Conservation (phyloP, 139 green algal genomes). For the Micractinium conductrix region DNA sequence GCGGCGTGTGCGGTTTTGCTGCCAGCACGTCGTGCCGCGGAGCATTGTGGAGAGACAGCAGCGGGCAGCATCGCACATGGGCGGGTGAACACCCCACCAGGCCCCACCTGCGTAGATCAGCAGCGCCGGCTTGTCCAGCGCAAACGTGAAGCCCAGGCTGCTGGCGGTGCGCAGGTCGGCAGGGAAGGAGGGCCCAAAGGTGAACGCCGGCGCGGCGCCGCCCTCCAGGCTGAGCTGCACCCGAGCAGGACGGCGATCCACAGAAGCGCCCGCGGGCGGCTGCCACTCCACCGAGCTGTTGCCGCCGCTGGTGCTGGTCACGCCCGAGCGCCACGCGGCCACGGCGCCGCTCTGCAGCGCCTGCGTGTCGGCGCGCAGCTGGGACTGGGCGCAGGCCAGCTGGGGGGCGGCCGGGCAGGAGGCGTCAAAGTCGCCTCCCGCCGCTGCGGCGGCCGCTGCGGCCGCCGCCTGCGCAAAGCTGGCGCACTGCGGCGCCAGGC, state of each 20-base stretch:
- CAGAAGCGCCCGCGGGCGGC: background rate
- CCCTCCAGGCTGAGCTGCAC: slow-evolving; percentile 31
- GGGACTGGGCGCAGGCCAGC: slow-evolving; percentile 24
- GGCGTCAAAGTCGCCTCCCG: background rate
- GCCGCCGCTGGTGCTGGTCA: background rate
- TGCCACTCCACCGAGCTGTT: slow-evolving; percentile 5
- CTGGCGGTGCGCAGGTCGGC: background rate
- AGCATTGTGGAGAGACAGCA: no score
- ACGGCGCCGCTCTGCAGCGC: slow-evolving; percentile 35
- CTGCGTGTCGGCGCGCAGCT: slow-evolving; percentile 9
- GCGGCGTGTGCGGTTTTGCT: no score
- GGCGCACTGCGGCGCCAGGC: slow-evolving; percentile 26
- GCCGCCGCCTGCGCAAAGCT: slow-evolving; percentile 13
- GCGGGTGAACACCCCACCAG: background rate
- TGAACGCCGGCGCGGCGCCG: slow-evolving; percentile 15
- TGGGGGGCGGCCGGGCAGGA: slow-evolving; percentile 2
- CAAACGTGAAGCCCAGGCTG: slow-evolving; percentile 36
- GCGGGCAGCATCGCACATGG: no score
- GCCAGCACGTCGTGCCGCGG: no score
- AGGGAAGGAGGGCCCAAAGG: slow-evolving; percentile 27
- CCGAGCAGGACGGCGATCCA: background rate
- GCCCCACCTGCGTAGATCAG: slow-evolving; percentile 34
- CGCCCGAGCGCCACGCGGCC: slow-evolving; percentile 8
- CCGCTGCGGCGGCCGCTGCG: background rate
- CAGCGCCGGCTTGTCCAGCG: slow-evolving; percentile 38